These are phyloP conservation scores for Coleophoma eucalyptorum DNA, from an alignment of 2,329 filamentous ascomycete species.

Conservation along the genomic window DNA sequence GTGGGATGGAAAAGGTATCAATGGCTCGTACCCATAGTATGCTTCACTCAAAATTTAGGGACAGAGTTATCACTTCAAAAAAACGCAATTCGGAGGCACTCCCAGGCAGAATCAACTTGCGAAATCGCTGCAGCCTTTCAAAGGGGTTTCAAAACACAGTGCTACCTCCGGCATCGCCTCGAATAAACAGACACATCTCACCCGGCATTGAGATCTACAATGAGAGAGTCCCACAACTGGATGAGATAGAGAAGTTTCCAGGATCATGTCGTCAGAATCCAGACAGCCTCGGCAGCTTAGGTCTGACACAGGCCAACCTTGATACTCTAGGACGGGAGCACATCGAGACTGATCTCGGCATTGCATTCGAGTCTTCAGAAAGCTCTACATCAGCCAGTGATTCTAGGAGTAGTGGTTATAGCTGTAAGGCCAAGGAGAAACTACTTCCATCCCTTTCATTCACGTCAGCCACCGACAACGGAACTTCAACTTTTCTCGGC, in stretches of 20 bases:
- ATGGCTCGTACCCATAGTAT: constrained; percentile 24
- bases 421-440: neutral
- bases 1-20: constrained; percentile 24
- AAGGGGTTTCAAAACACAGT: too few relatives aligned
- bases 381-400: neutral
- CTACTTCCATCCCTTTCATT: neutral
- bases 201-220: too few relatives aligned
- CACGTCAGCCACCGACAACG: neutral
- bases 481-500: neutral
- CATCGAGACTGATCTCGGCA: neutral
- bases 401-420: neutral
- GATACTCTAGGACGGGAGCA: neutral
- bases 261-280: too few relatives aligned
- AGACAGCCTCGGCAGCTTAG: too few relatives aligned
- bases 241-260: too few relatives aligned
- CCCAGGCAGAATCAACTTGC: constrained; percentile 7
- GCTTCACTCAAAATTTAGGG: constrained; percentile 15
- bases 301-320: too few relatives aligned
- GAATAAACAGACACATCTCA: too few relatives aligned
- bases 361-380: neutral
- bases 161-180: too few relatives aligned
- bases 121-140: neutral
- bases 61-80: neutral
- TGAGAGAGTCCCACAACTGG: too few relatives aligned
- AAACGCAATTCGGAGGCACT: constrained; percentile 14